Percentiles rank a stretch among this genome's conserved stretches.
These are phyloP conservation scores for Cordyceps cateniannulata DNA, from an alignment of 2,329 filamentous ascomycete species.

Conservation along the genomic window DNA sequence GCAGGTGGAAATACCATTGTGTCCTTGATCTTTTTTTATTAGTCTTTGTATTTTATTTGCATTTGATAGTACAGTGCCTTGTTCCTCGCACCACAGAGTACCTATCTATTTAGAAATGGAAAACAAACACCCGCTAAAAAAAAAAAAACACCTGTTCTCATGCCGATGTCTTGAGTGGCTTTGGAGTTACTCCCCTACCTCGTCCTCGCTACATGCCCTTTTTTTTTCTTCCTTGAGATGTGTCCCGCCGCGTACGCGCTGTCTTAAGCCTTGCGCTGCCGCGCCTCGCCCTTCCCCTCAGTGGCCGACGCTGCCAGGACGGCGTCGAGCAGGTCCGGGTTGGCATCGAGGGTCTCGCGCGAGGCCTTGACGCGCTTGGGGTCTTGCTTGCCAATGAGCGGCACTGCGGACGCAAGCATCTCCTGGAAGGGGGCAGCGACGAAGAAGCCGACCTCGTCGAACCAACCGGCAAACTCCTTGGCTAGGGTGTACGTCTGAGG, in stretches of 20 bases:
- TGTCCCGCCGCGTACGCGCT: no score
- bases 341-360: constrained; percentile 31
- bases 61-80: background rate
- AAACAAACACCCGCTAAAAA: background rate
- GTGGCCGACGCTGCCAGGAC: constrained; percentile 33
- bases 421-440: constrained; percentile 71
- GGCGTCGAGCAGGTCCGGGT: constrained; percentile 44
- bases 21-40: background rate
- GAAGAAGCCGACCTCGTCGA: constrained; percentile 66
- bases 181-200: background rate
- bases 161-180: background rate
- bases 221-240: background rate
- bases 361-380: constrained; percentile 45
- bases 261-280: constrained; percentile 38
- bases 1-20: constrained; percentile 5
- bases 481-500: constrained; percentile 44
- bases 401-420: constrained; percentile 63
- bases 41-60: background rate
- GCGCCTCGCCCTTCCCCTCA: constrained; percentile 31
- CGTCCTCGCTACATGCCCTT: background rate
- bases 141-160: background rate
- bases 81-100: background rate
- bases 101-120: background rate
- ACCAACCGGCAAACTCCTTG: constrained; percentile 68
- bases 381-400: constrained; percentile 59